Percentiles rank a stretch among this genome's conserved stretches.
These are phyloP conservation scores for Cystobasidiaceae sp. DNA, from an alignment of 1,284 basidiomycete genomes.

Conservation along the genomic window DNA sequence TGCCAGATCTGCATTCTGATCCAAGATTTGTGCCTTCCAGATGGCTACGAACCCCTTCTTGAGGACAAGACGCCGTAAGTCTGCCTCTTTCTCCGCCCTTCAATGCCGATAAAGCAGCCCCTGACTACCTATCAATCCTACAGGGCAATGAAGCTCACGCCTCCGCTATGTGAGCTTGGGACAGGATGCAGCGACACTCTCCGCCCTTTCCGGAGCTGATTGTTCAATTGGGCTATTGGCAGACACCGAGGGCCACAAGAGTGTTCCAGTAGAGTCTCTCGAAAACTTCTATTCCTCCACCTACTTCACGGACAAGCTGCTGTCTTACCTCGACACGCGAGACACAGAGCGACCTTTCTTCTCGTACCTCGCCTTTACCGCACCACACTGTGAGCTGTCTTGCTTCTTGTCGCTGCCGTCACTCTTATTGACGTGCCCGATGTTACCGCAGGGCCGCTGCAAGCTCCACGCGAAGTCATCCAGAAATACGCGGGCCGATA, in stretches of 20 bases:
- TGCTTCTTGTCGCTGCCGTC: not conserved
- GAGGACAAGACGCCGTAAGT: slow-evolving; percentile 11
- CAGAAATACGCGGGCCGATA: slow-evolving; percentile 35
- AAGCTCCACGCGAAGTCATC: slow-evolving; percentile 34
- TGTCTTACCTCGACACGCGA: slow-evolving; percentile 20
- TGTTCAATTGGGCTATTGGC: too few relatives aligned
- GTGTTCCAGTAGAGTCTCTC: not conserved
- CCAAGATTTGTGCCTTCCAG: too few relatives aligned
- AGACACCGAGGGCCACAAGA: not conserved
- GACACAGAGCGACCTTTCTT: slow-evolving; percentile 34
- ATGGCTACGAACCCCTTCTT: not conserved
- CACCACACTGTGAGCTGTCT: slow-evolving; percentile 6
- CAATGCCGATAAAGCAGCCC: too few relatives aligned
- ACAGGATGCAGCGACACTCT: too few relatives aligned
- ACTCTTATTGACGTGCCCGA: not conserved
- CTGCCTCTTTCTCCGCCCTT: not conserved
- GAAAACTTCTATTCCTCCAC: slow-evolving; percentile 37
- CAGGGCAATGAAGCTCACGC: not conserved
- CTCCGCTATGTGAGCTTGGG: slow-evolving; percentile 4
- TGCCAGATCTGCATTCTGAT: not conserved
- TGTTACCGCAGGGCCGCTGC: slow-evolving; percentile 32
- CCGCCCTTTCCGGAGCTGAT: too few relatives aligned
- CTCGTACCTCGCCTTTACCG: slow-evolving; percentile 38
- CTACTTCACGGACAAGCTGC: slow-evolving; percentile 34
- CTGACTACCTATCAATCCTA: too few relatives aligned